Evolutionary conservation across 1,284 basidiomycete species (phyloP).

Genomic region (Fomitiporia mediterranea): DNA sequence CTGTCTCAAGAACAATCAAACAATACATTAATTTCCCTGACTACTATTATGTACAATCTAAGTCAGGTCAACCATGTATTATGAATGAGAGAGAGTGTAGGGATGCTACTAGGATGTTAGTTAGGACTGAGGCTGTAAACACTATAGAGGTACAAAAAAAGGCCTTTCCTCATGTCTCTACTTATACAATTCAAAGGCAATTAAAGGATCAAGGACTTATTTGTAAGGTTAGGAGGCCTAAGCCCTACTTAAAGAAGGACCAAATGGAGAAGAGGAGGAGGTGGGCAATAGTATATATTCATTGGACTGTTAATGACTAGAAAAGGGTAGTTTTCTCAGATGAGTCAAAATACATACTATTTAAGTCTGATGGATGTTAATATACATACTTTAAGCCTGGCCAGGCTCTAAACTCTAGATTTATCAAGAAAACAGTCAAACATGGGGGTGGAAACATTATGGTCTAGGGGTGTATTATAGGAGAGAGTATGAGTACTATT

Average conservation of each 20-base stretch:
- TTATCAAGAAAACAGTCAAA: constrained; percentile 24
- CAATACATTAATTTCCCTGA: constrained; percentile 2
- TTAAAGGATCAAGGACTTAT: constrained; percentile 15
- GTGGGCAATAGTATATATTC: constrained; percentile 19
- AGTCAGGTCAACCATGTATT: constrained; percentile 8
- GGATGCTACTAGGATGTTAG: constrained; percentile 2
- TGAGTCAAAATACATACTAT: constrained; percentile 26
- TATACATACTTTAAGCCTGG: constrained; percentile 24
- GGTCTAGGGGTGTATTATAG: constrained; percentile 30
- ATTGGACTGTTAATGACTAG: constrained; percentile 24
- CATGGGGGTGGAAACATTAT: constrained; percentile 29
- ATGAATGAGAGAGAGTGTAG: constrained; percentile 1
- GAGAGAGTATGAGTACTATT: constrained; percentile 25
- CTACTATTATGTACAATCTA: constrained; percentile 11
- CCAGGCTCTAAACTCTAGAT: constrained; percentile 20
- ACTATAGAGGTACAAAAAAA: constrained; percentile 15
- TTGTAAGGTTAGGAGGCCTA: constrained; percentile 6
- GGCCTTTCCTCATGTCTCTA: constrained; percentile 8
- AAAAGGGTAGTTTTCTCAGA: constrained; percentile 24
- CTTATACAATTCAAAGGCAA: constrained; percentile 5
- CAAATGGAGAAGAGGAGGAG: not conserved
- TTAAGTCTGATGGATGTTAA: constrained; percentile 27
- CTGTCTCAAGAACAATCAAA: constrained; percentile 1
- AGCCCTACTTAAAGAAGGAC: constrained; percentile 16
- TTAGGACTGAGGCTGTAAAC: constrained; percentile 1